Evolutionary conservation across 805 yeast species (phyloP), one percentile per base, ranked within the genome.

Genomic region (Kregervanrija fluxuum): DNA sequence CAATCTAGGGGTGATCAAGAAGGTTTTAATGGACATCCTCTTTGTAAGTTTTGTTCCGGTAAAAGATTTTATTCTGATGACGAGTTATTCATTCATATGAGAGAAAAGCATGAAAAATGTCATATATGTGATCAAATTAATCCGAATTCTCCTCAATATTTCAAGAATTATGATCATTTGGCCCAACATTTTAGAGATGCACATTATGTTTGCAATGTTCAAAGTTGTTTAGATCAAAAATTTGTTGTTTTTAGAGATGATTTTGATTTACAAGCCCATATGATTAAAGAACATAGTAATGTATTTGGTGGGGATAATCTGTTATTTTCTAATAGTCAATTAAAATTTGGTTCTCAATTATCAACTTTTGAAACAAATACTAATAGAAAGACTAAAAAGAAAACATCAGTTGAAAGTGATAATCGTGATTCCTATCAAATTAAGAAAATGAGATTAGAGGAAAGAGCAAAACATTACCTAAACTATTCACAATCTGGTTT

Each of bases 211-310:
- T 93, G 99, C 66, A 71, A 74, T 31, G 83, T 85, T 14, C 85
- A 77, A 40, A 56, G 74, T 11, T 93, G 99, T 65, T 64, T 90
- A 40, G 98, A 90, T 45, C 80, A 85, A 62, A 85, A 86, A 60
- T 91, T 93, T 65, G 93, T 93, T 16, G 99, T 91, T 1, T 93
- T 93, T 60, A 75, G 82, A 16, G 91, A 88, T 49, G 93, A 85
- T 43, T 64, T 89, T 44, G 97, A 89, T 53, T 69, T 93, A 43
- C 82, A 85, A 44, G 90, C 95, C 1, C 99, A 93, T 63, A 82
- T 88, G 80, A 64, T 88, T 39, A 77, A 79, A 51, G 91, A 84
- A 54, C 99, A 93, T 62, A 79, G 85, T 2, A 75, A 75, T 5
- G 52, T 82, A 3, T 65, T 72, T 37, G 79, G 77, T 11, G 68